These are phyloP conservation scores for Pythium biforme DNA, from an alignment of 352 stramenopile species.

Conservation along the genomic window DNA sequence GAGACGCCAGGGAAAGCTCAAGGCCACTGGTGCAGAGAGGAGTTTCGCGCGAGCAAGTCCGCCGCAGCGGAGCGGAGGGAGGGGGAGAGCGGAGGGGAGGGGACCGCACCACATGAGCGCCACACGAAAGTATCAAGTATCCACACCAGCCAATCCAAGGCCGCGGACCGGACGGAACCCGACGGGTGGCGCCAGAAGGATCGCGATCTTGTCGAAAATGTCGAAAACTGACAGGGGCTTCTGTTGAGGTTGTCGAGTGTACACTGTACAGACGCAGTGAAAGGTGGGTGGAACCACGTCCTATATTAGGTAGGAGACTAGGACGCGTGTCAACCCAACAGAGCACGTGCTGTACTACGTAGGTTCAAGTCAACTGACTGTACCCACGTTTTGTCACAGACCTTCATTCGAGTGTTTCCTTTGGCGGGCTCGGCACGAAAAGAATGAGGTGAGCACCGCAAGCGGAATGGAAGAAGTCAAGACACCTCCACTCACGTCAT, in stretches of 20 bases:
- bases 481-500: neutral
- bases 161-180: neutral
- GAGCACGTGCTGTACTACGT: too few relatives aligned
- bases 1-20: neutral
- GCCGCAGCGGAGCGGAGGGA: neutral
- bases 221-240: conserved; percentile 1
- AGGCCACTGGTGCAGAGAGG: conserved; percentile 10
- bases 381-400: neutral
- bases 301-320: neutral
- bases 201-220: conserved; percentile 16
- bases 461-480: neutral
- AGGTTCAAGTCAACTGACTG: neutral
- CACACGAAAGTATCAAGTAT: conserved; percentile 21
- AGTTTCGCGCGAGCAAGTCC: conserved; percentile 7
- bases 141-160: conserved; percentile 5
- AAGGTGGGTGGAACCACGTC: neutral
- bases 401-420: neutral
- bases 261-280: too few relatives aligned
- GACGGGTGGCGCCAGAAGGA: neutral
- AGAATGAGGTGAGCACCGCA: too few relatives aligned
- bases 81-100: neutral
- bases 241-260: neutral
- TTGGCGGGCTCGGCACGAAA: too few relatives aligned
- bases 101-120: conserved; percentile 9
- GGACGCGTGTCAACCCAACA: conserved; percentile 1